phyloP scores from a whole-genome alignment of 176 grass and related monocot species.

The Poa pratensis region DNA sequence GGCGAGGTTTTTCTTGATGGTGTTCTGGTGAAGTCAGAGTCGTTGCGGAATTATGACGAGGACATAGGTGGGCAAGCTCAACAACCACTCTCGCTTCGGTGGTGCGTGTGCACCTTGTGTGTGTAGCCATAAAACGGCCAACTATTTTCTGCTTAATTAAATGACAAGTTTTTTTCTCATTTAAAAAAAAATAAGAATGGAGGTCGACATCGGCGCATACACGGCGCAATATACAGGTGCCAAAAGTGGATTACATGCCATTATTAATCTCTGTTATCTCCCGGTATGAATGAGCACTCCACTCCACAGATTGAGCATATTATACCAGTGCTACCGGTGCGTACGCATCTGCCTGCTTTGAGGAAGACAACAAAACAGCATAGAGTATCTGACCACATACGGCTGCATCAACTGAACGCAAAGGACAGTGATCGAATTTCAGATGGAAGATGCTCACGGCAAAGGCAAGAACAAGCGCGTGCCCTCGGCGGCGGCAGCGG shows the following conservation, averaged over 20 bases:
- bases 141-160: too few relatives aligned
- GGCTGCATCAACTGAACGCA: background rate
- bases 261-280: background rate
- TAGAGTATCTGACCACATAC: background rate
- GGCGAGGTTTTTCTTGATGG: too few relatives aligned
- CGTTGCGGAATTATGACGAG: too few relatives aligned
- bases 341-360: background rate
- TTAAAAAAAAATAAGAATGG: background rate
- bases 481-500: background rate
- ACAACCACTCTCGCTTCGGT: too few relatives aligned
- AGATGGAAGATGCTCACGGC: background rate
- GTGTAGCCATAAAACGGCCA: too few relatives aligned
- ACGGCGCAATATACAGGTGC: background rate
- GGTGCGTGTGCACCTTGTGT: too few relatives aligned
- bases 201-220: background rate
- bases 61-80: too few relatives aligned
- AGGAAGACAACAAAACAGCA: background rate
- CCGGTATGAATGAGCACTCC: conserved; percentile 17
- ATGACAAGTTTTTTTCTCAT: too few relatives aligned
- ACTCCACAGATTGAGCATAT: background rate
- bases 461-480: background rate
- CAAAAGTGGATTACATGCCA: background rate
- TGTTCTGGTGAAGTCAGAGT: too few relatives aligned
- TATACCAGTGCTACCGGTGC: background rate
- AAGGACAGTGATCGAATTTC: background rate